Conservation (phyloP, 805 yeast species). For the Myxozyma vanderwaltii region DNA sequence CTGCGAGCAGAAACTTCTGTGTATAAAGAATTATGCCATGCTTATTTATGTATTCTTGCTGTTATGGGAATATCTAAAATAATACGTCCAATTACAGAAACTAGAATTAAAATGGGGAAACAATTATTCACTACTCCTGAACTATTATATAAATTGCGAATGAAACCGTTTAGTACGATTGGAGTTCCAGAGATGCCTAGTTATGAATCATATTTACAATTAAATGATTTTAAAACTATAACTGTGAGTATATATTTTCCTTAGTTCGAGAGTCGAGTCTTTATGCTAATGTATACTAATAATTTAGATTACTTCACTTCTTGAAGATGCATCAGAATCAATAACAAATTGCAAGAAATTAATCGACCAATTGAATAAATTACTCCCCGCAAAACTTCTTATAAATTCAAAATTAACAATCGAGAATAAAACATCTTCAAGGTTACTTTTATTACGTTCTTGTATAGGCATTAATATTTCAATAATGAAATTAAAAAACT, state of each 20-base stretch:
- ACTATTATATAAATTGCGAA: constrained; percentile 56
- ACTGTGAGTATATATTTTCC: constrained; percentile 7
- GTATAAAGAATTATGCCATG: constrained; percentile 12
- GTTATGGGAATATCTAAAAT: constrained; percentile 16
- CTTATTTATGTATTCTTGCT: constrained; percentile 19
- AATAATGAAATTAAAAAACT: constrained; percentile 12
- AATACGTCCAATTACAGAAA: neutral
- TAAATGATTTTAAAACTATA: constrained; percentile 6
- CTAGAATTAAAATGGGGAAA: neutral
- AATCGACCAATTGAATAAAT: constrained; percentile 6
- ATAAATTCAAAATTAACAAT: constrained; percentile 7
- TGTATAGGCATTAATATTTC: constrained; percentile 23
- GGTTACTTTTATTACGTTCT: constrained; percentile 8
- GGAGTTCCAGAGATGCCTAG: constrained; percentile 73
- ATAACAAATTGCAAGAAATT: constrained; percentile 1
- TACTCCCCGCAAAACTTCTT: neutral
- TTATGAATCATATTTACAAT: constrained; percentile 35
- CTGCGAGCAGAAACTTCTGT: neutral
- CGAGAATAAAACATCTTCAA: neutral
- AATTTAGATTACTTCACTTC: constrained; percentile 9
- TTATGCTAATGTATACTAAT: too few species aligned
- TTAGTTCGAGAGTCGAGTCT: too few species aligned
- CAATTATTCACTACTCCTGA: constrained; percentile 35
- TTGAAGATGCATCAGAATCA: constrained; percentile 6
- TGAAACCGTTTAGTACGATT: constrained; percentile 78